Conservation (phyloP, 176 grass and related monocot genomes). For the Musa itinerans region DNA sequence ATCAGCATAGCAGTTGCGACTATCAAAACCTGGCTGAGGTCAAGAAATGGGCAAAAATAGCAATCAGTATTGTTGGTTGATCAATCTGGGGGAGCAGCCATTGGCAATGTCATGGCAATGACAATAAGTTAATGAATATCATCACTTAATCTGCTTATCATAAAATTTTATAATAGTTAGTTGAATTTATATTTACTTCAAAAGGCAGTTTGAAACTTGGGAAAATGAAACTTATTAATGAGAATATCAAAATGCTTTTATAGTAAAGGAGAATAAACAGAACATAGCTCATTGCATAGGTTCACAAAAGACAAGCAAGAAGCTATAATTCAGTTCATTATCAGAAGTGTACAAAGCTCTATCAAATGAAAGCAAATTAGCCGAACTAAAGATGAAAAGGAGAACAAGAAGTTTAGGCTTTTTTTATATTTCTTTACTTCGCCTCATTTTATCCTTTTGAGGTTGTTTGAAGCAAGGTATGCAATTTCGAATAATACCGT, state of each 20-base stretch:
- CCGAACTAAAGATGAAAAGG: too few species aligned
- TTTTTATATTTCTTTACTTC: background rate
- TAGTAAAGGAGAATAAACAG: too few species aligned
- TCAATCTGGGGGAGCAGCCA: background rate
- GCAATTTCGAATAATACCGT: too few species aligned
- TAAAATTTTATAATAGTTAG: too few species aligned
- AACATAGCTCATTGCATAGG: background rate
- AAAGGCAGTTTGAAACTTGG: background rate
- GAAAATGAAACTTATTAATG: too few species aligned
- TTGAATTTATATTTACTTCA: too few species aligned
- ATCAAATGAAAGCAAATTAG: too few species aligned
- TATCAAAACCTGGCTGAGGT: constrained; percentile 61
- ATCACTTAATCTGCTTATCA: too few species aligned
- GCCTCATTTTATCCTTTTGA: background rate
- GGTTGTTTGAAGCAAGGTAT: too few species aligned
- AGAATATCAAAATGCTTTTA: background rate
- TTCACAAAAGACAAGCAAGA: too few species aligned
- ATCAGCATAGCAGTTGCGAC: constrained; percentile 91
- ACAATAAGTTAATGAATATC: background rate
- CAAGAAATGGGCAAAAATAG: constrained; percentile 8
- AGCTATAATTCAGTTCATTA: background rate
- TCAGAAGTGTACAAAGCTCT: too few species aligned
- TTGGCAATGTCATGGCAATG: too few species aligned
- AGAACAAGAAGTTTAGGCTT: background rate
- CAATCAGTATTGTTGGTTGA: background rate